A percentile compares a stretch with the other conserved stretches of the same genome.
phyloP scores from a whole-genome alignment of 192 early-diverging fungal species.

The Podila epigama region DNA sequence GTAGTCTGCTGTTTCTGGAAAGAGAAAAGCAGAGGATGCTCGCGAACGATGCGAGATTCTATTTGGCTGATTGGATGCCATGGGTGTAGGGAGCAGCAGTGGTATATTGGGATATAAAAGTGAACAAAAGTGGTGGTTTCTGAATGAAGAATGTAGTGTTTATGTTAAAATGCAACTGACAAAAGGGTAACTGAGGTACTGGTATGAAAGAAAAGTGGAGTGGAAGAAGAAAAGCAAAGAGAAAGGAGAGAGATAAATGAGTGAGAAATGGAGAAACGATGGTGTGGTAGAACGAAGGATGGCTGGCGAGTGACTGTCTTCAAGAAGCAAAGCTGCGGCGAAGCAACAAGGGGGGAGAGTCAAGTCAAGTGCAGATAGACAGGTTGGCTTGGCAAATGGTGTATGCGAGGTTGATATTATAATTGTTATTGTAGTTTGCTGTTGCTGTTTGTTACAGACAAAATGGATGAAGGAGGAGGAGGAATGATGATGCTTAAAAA shows the following conservation, averaged over 20 bases:
- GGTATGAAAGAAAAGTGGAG: too few relatives aligned
- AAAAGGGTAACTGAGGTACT: too few relatives aligned
- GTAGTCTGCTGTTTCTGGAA: slow-evolving; percentile 45
- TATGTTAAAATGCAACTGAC: too few relatives aligned
- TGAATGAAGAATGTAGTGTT: neutral
- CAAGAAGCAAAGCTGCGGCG: neutral
- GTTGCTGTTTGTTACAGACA: neutral
- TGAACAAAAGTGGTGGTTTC: neutral
- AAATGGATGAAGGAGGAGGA: neutral
- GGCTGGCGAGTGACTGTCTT: neutral
- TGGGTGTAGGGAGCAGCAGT: too few relatives aligned
- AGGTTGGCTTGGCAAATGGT: neutral
- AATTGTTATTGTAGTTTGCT: neutral
- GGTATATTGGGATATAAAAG: slow-evolving; percentile 1
- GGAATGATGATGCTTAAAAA: neutral
- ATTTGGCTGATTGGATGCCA: neutral
- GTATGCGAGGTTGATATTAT: too few relatives aligned
- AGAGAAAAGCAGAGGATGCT: slow-evolving; percentile 25
- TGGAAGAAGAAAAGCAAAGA: neutral
- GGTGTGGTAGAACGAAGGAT: neutral
- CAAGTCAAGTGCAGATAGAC: neutral
- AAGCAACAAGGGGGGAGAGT: neutral
- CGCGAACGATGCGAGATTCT: slow-evolving; percentile 29
- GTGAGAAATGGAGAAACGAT: neutral
- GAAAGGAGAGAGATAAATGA: neutral